These are phyloP conservation scores for Stentor coeruleus DNA, from an alignment of 73 alveolate species.

Conservation along the genomic window DNA sequence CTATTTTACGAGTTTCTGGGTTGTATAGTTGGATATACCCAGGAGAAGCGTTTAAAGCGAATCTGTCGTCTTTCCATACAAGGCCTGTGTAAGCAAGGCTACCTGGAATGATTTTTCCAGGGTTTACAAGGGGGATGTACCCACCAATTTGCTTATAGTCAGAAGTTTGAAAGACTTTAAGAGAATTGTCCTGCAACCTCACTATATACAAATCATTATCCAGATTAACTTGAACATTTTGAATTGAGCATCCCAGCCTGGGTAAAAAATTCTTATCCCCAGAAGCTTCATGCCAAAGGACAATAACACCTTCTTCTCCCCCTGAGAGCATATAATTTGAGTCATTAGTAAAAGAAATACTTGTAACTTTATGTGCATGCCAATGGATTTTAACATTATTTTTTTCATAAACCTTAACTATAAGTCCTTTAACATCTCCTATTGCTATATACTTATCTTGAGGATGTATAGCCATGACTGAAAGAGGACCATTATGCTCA, in stretches of 20 bases:
- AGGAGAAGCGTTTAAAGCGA: constrained; percentile 1
- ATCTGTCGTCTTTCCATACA: neutral
- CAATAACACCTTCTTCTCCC: constrained; percentile 26
- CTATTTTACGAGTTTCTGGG: neutral
- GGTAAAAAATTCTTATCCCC: neutral
- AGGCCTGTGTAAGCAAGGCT: neutral
- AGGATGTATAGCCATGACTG: neutral
- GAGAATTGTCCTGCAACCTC: neutral
- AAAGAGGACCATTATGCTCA: neutral
- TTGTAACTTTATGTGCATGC: constrained; percentile 20
- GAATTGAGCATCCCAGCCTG: constrained; percentile 4
- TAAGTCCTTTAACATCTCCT: neutral
- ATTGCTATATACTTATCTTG: neutral
- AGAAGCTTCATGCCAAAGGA: constrained; percentile 9
- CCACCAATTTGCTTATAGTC: neutral
- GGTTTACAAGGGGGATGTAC: neutral
- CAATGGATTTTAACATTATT: neutral
- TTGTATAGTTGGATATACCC: neutral
- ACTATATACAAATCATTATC: neutral
- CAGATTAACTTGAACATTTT: neutral
- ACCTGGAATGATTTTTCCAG: constrained; percentile 15
- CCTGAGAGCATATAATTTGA: neutral
- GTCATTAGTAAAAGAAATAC: neutral
- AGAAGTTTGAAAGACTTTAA: neutral
- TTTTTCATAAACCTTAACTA: neutral